phyloP scores from a whole-genome alignment of 2,329 filamentous ascomycete species.

The Fusarium decemcellulare region DNA sequence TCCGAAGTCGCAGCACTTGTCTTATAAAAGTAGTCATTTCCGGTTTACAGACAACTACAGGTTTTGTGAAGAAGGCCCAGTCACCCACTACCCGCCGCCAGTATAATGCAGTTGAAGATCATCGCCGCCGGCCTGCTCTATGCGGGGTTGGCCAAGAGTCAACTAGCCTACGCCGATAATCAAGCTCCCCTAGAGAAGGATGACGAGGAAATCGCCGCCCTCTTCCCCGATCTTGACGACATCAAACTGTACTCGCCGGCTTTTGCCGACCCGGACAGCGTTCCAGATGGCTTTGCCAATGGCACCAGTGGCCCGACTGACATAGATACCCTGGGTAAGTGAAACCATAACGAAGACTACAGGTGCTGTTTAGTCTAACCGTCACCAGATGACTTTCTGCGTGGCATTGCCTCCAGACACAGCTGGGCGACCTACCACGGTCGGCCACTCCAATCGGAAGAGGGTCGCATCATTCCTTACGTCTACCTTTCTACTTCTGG shows the following conservation, averaged over 20 bases:
- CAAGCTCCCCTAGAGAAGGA: slow-evolving; percentile 43
- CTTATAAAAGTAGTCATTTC: too few species aligned
- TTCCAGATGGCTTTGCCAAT: slow-evolving; percentile 44
- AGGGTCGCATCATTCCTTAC: slow-evolving; percentile 41
- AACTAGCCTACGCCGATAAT: slow-evolving; percentile 45
- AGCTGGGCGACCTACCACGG: slow-evolving; percentile 42
- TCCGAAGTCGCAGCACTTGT: too few species aligned
- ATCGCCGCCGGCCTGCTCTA: slow-evolving; percentile 31
- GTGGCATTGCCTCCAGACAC: slow-evolving; percentile 37
- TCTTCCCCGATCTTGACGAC: slow-evolving; percentile 40
- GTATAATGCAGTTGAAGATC: too few species aligned
- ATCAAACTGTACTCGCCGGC: slow-evolving; percentile 46
- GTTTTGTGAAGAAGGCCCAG: too few species aligned
- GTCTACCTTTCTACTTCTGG: slow-evolving; percentile 30
- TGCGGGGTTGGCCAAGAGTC: slow-evolving; percentile 33
- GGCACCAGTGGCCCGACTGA: slow-evolving; percentile 48
- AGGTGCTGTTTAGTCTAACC: too few species aligned
- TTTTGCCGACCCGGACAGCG: slow-evolving; percentile 38
- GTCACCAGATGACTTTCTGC: slow-evolving; percentile 26
- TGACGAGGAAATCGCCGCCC: slow-evolving; percentile 34
- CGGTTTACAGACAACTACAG: too few species aligned
- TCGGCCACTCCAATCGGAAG: slow-evolving; percentile 41
- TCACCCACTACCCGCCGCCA: too few species aligned
- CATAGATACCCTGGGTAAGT: rapidly evolving
- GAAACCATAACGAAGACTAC: slow-evolving; percentile 6